Base-by-base conservation (phyloP, 2,329 filamentous ascomycete species). In the Cordyceps farinosa region DNA sequence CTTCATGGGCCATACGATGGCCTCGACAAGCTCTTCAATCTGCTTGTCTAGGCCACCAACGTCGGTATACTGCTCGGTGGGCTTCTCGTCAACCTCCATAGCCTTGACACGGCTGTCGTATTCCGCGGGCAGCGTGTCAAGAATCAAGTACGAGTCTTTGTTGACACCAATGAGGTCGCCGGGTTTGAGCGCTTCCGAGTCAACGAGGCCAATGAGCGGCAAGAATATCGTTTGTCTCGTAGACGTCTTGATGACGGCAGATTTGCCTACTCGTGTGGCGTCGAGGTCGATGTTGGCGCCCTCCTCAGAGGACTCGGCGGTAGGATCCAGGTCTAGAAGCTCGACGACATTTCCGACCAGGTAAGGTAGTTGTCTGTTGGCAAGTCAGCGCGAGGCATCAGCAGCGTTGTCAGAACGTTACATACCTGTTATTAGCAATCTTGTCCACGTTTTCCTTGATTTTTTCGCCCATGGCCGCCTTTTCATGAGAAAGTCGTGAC, bases 41-140 rank as follows among this genome's bases (percentile, higher is more conserved):
- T 99, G 95, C 81, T 99, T 99, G 79, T 97, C 93, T 71, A 99
- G 78, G 58, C 95, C 95, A 79, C 95, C 95, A 15, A 99, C 96
- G 80, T 99, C 95, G 61, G 89, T 95, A 80, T 99, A 99, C 80
- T 98, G 97, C 79, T 99, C 95, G 45, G 93, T 98, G 10, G 95
- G 96, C 84, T 99, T 99, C 84, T 99, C 96, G 72, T 99, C 95
- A 8, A 99, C 95, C 81, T 99, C 96, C 95, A 99, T 99, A 42
- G 96, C 96, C 82, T 99, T 99, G 69, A 99, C 95, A 77, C 95
- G 88, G 79, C 94, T 98, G 75, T 99, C 95, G 74, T 99, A 99
- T 77, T 99, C 96, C 53, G 95, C 95, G 1, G 95, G 95, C 68
- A 99, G 83, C 30, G 95, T 99, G 75, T 99, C 96, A 64, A 99